These are phyloP conservation scores for Colletotrichum agaves DNA, from an alignment of 2,329 filamentous ascomycete species.

Conservation along the genomic window DNA sequence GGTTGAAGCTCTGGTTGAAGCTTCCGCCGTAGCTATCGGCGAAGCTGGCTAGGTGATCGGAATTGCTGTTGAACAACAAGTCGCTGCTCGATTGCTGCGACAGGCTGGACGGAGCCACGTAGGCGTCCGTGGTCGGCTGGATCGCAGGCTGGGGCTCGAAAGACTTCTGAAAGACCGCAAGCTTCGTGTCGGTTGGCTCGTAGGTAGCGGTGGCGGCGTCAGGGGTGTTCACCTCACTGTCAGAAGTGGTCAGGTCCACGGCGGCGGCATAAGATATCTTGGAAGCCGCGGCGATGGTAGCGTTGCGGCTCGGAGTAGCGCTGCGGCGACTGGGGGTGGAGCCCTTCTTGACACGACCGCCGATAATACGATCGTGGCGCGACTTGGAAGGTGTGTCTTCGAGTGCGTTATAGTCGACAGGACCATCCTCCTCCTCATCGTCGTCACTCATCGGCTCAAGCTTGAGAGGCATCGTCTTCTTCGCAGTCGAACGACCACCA, in stretches of 20 bases:
- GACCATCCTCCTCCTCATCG: slow-evolving; percentile 40
- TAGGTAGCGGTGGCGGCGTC: slow-evolving; percentile 11
- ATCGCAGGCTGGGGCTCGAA: slow-evolving; percentile 14
- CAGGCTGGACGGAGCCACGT: slow-evolving; percentile 13
- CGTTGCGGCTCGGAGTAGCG: slow-evolving; percentile 34
- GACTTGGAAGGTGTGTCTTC: slow-evolving; percentile 52
- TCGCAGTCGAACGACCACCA: slow-evolving; percentile 29
- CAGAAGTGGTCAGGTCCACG: slow-evolving; percentile 38
- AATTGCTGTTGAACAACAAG: background rate
- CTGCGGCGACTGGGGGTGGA: slow-evolving; percentile 11
- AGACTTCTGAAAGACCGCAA: slow-evolving; percentile 8
- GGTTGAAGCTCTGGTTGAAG: background rate
- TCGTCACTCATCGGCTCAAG: slow-evolving; percentile 43
- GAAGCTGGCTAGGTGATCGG: slow-evolving; percentile 19
- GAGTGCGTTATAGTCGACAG: slow-evolving; percentile 45
- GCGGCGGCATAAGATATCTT: slow-evolving; percentile 27
- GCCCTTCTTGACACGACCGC: slow-evolving; percentile 20
- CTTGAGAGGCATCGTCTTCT: slow-evolving; percentile 29
- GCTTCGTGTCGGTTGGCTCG: slow-evolving; percentile 26
- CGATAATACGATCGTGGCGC: slow-evolving; percentile 34
- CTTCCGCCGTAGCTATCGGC: background rate
- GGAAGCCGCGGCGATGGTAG: slow-evolving; percentile 37
- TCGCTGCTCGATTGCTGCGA: slow-evolving; percentile 2
- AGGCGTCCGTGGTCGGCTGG: background rate
- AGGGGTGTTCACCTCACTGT: slow-evolving; percentile 38